Base-by-base conservation (phyloP, 495 filamentous ascomycete species). In the Penicillium cosmopolitanum region DNA sequence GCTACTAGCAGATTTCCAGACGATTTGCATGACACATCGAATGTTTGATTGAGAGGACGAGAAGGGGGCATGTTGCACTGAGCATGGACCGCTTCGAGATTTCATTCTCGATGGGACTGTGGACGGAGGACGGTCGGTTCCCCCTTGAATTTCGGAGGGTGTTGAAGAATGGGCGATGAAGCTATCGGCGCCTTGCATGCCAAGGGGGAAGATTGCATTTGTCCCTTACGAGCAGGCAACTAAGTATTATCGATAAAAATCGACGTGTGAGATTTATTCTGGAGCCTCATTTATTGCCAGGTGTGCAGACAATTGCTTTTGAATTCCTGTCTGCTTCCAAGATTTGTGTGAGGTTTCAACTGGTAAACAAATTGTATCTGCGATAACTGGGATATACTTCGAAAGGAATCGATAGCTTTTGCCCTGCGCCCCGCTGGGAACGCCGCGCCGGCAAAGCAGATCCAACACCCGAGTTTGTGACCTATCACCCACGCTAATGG, bases 131-230 rank as follows among this genome's bases (percentile, higher is more conserved):
- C 23, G 3, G 21, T 46, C 13, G 16, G 46, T 63, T 66, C 19
- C 21, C 66, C 66, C 66, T 68, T 66, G 66, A 52, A 50, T 51
- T 23, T 28, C 19, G 56, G 40, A 12, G 47, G 51, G 28, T 11
- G 42, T 53, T 40, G 46, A 59, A 56, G 61, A 63, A 63, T 63
- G 61, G 48, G 52, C 48, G 53, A 66, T 65, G 66, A 58, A 57
- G 57, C 62, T 61, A 65, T 57, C 63, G 66, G 57, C 54, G 53
- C 66, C 66, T 66, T 68, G 66, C 66, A 68, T 68, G 63, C 62
- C 65, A 63, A 62, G 56, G 65, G 62, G 63, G 34, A 34, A 16
- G 28, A 38, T 48, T 54, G 54, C 38, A 60, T 23, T 23, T 44
- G 50, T 21, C 46, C 47, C 59, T 57, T 61, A 10, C 51, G 13